phyloP scores from a whole-genome alignment of 1,139 yeast genomes.

The Candida gigantensis region DNA sequence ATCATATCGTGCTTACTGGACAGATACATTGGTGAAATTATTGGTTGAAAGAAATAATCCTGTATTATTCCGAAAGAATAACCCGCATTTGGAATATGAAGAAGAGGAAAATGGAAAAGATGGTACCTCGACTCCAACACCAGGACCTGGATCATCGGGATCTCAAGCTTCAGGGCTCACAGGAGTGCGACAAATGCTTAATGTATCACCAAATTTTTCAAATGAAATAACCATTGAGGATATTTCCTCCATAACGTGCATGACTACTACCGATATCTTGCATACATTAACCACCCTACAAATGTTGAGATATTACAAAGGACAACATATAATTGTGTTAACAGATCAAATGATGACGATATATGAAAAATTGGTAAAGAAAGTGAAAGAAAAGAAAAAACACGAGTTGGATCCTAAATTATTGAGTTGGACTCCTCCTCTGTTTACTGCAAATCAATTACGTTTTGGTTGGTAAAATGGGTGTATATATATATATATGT shows the following conservation, averaged over 20 bases:
- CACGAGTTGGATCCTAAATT: constrained; percentile 74
- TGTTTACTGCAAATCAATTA: constrained; percentile 92
- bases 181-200: constrained; percentile 12
- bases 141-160: constrained; percentile 4
- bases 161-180: constrained; percentile 13
- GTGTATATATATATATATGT: constrained; percentile 4
- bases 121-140: constrained; percentile 25
- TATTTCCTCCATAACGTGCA: constrained; percentile 79
- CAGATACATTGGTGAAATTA: constrained; percentile 79
- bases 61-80: constrained; percentile 39
- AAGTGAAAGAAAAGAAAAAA: constrained; percentile 61
- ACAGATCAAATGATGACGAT: constrained; percentile 80
- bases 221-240: constrained; percentile 90
- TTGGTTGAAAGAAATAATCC: constrained; percentile 63
- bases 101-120: constrained; percentile 30
- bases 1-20: constrained; percentile 95
- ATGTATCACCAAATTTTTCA: constrained; percentile 16
- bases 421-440: constrained; percentile 92
- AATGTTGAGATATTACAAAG: constrained; percentile 88
- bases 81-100: constrained; percentile 23
- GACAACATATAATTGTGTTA: constrained; percentile 90
- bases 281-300: constrained; percentile 91
- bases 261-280: constrained; percentile 94
- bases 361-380: constrained; percentile 69
- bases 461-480: constrained; percentile 95